Percentiles rank a stretch among this genome's conserved stretches.
phyloP scores from a whole-genome alignment of 202 grass and related monocot species.

The Setaria italica region DNA sequence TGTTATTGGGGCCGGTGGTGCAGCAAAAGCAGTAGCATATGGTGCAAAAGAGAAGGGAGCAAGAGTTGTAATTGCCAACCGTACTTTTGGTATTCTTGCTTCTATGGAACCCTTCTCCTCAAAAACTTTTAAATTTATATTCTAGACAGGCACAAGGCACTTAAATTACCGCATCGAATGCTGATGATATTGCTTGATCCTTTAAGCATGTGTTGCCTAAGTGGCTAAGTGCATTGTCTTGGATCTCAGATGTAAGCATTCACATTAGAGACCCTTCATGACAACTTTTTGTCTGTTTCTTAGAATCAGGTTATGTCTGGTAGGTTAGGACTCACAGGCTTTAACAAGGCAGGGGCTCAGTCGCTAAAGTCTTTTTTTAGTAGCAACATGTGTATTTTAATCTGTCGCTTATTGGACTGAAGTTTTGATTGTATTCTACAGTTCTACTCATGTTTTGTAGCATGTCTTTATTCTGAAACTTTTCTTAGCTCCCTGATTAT shows the following conservation, averaged over 20 bases:
- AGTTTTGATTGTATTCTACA: neutral
- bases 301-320: neutral
- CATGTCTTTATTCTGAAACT: constrained; percentile 5
- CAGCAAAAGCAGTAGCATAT: constrained; percentile 95
- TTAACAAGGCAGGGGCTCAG: neutral
- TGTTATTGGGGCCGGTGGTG: constrained; percentile 94
- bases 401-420: neutral
- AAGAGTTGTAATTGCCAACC: constrained; percentile 92
- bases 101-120: neutral
- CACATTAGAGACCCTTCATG: neutral
- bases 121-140: neutral
- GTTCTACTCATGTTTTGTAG: neutral
- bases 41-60: constrained; percentile 97
- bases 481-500: neutral
- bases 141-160: neutral
- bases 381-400: neutral
- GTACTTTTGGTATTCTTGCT: constrained; percentile 74
- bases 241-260: constrained; percentile 31
- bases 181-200: neutral
- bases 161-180: neutral
- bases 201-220: constrained; percentile 11
- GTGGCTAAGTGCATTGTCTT: neutral
- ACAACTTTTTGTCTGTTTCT: neutral
- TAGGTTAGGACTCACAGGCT: constrained; percentile 5
- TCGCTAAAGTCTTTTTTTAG: neutral